Evolutionary conservation across 345 rosid genomes (phyloP).

Genomic region (Populus ilicifolia): DNA sequence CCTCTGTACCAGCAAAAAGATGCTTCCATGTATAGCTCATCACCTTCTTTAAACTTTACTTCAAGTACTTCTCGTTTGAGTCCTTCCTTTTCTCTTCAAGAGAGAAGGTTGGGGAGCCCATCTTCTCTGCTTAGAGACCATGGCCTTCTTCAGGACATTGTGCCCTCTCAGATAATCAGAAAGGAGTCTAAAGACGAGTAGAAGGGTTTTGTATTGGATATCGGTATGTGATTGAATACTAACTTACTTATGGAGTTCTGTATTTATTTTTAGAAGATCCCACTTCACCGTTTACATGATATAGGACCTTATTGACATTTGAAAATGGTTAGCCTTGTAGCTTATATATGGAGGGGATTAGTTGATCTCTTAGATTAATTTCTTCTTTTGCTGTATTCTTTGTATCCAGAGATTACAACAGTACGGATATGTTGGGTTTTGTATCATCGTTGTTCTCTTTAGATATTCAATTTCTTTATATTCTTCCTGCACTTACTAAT

Average conservation of each 20-base stretch:
- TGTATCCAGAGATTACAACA: constrained; percentile 19
- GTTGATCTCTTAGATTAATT: not conserved
- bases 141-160: constrained; percentile 92
- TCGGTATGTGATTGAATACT: constrained; percentile 38
- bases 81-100: constrained; percentile 32
- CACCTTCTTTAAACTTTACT: constrained; percentile 33
- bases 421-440: constrained; percentile 22
- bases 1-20: constrained; percentile 41
- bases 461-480: not conserved
- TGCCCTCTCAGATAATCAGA: constrained; percentile 62
- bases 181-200: constrained; percentile 37
- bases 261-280: constrained; percentile 14
- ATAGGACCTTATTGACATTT: not conserved
- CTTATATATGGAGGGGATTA: constrained; percentile 8
- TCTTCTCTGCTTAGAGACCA: constrained; percentile 48
- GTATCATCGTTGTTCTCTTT: constrained; percentile 4
- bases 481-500: not conserved
- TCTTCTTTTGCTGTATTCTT: constrained; percentile 21
- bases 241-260: constrained; percentile 19
- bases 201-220: not conserved
- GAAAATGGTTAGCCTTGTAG: constrained; percentile 16
- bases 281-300: constrained; percentile 11
- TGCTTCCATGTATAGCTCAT: constrained; percentile 28
- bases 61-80: constrained; percentile 18
- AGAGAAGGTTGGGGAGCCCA: constrained; percentile 24